phyloP scores from a whole-genome alignment of 176 grass and related monocot genomes.

The Oryza meridionalis region DNA sequence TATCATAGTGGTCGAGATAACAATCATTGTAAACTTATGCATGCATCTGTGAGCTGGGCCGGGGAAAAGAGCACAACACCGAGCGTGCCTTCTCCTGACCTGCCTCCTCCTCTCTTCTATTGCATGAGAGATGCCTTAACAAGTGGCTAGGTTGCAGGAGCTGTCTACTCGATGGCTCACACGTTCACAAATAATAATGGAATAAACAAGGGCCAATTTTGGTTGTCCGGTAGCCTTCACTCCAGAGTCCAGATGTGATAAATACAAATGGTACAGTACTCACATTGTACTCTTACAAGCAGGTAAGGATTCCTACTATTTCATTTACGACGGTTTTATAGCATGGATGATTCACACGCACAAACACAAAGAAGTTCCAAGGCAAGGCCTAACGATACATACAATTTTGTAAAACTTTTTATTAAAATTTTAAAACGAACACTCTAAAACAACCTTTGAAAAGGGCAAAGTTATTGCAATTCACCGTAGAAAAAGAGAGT shows the following conservation, averaged over 20 bases:
- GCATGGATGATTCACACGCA: background rate
- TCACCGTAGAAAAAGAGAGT: too few relatives aligned
- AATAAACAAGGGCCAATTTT: background rate
- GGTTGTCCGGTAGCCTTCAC: constrained; percentile 10
- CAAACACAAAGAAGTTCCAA: background rate
- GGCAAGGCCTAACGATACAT: background rate
- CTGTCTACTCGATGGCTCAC: background rate
- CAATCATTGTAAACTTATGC: constrained; percentile 33
- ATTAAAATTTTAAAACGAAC: background rate
- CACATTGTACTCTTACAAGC: too few relatives aligned
- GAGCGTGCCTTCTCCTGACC: background rate
- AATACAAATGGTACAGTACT: background rate
- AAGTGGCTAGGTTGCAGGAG: background rate
- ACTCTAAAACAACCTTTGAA: too few relatives aligned
- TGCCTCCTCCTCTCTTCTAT: background rate
- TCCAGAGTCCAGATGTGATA: background rate
- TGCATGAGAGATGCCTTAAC: constrained; percentile 12
- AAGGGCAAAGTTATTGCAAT: too few relatives aligned
- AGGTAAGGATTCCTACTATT: background rate
- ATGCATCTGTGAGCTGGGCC: background rate
- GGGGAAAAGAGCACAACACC: background rate
- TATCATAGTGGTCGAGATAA: background rate
- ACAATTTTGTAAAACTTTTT: background rate
- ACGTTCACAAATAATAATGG: background rate
- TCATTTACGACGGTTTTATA: background rate